phyloP scores from a whole-genome alignment of 2,329 filamentous ascomycete genomes.

The Fusarium sp. region DNA sequence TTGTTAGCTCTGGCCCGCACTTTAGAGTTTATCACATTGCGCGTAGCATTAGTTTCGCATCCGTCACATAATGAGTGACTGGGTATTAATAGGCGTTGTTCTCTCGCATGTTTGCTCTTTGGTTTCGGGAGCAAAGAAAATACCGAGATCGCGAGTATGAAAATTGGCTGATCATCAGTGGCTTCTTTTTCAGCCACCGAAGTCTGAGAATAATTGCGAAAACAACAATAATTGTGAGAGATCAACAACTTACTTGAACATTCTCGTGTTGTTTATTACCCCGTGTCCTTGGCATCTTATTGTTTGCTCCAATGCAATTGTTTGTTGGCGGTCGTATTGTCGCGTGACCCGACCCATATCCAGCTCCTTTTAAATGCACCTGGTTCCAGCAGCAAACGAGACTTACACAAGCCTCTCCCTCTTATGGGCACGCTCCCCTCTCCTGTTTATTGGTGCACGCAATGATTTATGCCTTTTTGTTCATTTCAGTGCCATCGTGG shows the following conservation, averaged over 20 bases:
- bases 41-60: not conserved
- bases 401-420: fast-evolving
- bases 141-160: not conserved
- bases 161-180: not conserved
- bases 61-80: not conserved
- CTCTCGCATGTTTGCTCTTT: not conserved
- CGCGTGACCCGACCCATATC: not conserved
- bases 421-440: fast-evolving
- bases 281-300: fast-evolving
- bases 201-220: not conserved
- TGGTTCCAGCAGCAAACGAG: fast-evolving
- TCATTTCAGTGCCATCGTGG: fast-evolving
- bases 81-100: not conserved
- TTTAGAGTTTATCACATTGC: not conserved
- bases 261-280: fast-evolving
- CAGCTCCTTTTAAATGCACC: fast-evolving
- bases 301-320: not conserved
- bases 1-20: not conserved
- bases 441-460: fast-evolving
- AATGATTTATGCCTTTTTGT: not conserved
- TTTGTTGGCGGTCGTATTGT: not conserved
- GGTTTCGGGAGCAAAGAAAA: not conserved
- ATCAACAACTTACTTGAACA: not conserved
- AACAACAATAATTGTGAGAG: not conserved
- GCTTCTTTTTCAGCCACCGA: not conserved